Evolutionary conservation across 139 green algal genomes (phyloP).

Genomic region (Ettlia oleoabundans): DNA sequence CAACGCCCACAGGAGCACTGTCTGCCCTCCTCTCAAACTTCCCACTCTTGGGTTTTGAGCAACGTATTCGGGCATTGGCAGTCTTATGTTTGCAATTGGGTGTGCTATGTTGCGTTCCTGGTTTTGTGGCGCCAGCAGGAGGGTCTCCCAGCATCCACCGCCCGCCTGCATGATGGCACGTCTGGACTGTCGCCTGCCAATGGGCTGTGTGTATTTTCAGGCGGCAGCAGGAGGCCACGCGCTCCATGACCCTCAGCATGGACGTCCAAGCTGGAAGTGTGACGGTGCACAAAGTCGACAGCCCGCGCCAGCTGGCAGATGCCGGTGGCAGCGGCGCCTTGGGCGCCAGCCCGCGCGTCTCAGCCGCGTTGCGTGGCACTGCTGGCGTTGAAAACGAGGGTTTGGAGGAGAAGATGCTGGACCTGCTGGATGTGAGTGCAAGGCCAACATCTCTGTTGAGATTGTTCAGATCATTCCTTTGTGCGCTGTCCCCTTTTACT

Average conservation of each 20-base stretch:
- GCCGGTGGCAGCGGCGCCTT: neutral
- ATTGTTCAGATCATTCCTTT: too few species aligned
- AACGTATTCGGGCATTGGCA: too few species aligned
- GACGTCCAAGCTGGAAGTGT: neutral
- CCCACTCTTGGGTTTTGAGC: too few species aligned
- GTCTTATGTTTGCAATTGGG: too few species aligned
- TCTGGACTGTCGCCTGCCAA: too few species aligned
- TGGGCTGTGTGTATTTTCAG: too few species aligned
- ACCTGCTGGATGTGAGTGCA: slow-evolving; percentile 1
- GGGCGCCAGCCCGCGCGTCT: neutral
- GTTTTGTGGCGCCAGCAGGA: too few species aligned
- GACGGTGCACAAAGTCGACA: slow-evolving; percentile 10
- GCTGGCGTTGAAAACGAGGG: neutral
- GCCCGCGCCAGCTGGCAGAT: neutral
- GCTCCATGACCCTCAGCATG: slow-evolving; percentile 8
- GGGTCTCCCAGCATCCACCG: too few species aligned
- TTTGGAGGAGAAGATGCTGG: neutral
- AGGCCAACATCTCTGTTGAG: neutral
- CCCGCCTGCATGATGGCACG: too few species aligned
- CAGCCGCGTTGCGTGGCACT: neutral
- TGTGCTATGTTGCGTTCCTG: too few species aligned
- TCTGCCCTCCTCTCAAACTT: neutral
- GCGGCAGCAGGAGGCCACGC: slow-evolving; percentile 4
- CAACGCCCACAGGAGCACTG: too few species aligned
- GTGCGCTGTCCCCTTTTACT: too few species aligned